Evolutionary conservation across 2,329 filamentous ascomycete genomes (phyloP), one percentile per base, ranked within the genome.

Genomic region (Mycosphaerella sp.): DNA sequence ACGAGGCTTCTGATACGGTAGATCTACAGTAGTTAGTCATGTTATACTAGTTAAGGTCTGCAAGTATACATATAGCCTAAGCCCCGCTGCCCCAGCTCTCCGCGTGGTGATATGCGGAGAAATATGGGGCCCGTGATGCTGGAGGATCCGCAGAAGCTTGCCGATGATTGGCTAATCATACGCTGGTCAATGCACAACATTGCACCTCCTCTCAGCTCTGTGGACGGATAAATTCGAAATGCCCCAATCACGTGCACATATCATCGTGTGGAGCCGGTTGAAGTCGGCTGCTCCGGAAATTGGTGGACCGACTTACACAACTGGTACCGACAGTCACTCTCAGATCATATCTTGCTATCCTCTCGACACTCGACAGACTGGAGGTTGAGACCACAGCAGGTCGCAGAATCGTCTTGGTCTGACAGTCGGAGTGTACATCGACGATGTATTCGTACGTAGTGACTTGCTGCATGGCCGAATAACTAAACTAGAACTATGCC

Each of bases 221-320:
- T 32, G 25, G 44, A 52, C 55, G 54, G 57, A 50, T 46, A 39
- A 56, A 55, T 47, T 35, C 39, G 21, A 46, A 46, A 41, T 43
- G 43, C 56, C 41, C 54, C 54, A 59, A 55, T 57, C 54, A 35
- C 28, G 44, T 52, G 44, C n/a, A n/a, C n/a, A n/a, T n/a, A n/a
- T n/a, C n/a, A 40, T 27, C 30, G 17, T 25, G 45, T 41, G 45
- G 45, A 48, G 37, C 45, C 45, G 45, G 35, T 27, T 41, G 32
- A 21, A 17, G 16, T 37, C 43, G 43, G 27, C 43, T 28, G 25
- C 21, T 16, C 37, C 45, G 39, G 45, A 48, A 48, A 48, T 48
- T 18, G 17, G 17, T 17, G 18, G 39, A 21, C 16, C 16, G 18
- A 14, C 12, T 10, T 41, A 21, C 6, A n/a, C 30, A 30, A 10